phyloP scores from a whole-genome alignment of 176 grass and related monocot genomes.

The Saccharum officinarum region DNA sequence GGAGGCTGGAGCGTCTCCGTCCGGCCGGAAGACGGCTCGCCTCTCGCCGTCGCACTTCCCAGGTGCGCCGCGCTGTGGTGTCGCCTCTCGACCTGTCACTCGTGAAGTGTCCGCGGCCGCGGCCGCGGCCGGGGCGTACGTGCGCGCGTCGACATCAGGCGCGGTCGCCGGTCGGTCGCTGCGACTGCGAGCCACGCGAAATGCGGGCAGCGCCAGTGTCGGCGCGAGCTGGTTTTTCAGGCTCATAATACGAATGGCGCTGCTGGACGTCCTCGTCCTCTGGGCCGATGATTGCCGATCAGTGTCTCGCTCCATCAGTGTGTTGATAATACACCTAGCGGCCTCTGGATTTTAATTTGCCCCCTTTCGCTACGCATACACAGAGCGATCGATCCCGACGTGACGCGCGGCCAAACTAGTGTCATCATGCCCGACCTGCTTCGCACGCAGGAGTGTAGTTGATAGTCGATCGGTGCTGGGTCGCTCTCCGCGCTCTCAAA shows the following conservation, averaged over 20 bases:
- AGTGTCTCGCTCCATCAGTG: neutral
- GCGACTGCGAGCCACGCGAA: neutral
- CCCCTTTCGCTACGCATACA: neutral
- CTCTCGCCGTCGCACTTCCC: neutral
- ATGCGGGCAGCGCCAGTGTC: neutral
- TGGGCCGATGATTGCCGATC: neutral
- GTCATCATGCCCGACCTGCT: neutral
- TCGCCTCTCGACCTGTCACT: neutral
- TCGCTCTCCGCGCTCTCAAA: constrained; percentile 35
- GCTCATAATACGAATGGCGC: constrained; percentile 22
- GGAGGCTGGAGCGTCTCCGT: neutral
- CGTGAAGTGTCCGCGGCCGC: neutral
- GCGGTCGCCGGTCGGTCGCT: neutral
- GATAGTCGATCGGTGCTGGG: constrained; percentile 27
- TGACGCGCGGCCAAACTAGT: constrained; percentile 34
- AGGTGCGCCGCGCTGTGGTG: neutral
- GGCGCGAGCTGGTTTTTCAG: constrained; percentile 25
- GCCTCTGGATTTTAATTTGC: neutral
- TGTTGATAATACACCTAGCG: neutral
- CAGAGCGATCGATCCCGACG: neutral
- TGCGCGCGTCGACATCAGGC: neutral
- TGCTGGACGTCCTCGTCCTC: neutral
- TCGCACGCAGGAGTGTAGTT: neutral
- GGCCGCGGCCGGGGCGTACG: too few relatives aligned
- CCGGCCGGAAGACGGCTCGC: neutral